A percentile compares a stretch with the other conserved stretches of the same genome.
phyloP scores from a whole-genome alignment of 176 grass and related monocot species.

The Canna indica region DNA sequence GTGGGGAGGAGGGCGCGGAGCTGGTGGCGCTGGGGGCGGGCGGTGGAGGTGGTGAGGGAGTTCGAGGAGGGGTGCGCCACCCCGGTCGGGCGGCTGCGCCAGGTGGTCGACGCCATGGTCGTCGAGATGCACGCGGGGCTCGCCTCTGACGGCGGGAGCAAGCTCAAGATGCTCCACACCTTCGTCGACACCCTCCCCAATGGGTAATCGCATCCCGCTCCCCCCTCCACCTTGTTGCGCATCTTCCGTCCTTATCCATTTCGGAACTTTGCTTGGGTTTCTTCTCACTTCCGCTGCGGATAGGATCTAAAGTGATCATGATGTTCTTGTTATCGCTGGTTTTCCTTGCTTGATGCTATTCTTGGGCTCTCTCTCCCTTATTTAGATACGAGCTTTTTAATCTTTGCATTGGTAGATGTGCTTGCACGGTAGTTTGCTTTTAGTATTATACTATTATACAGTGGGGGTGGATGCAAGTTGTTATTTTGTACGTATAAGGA shows the following conservation, averaged over 20 bases:
- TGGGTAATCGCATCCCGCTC: constrained; percentile 22
- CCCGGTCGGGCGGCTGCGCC: constrained; percentile 35
- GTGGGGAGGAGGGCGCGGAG: constrained; percentile 25
- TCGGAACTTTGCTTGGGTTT: not conserved
- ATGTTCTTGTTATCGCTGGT: not conserved
- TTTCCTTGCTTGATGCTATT: not conserved
- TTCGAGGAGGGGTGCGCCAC: constrained; percentile 55
- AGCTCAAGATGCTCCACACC: constrained; percentile 72
- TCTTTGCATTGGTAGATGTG: not conserved
- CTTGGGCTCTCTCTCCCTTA: not conserved
- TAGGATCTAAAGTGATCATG: not conserved
- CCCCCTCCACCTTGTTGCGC: not conserved
- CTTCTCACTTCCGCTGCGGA: not conserved
- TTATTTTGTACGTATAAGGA: not conserved
- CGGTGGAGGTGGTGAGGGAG: constrained; percentile 30
- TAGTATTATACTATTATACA: not conserved
- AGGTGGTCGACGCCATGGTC: constrained; percentile 47
- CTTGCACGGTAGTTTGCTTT: not conserved
- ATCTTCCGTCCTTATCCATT: not conserved
- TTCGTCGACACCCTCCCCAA: constrained; percentile 47
- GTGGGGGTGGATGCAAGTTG: not conserved
- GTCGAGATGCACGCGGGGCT: constrained; percentile 71
- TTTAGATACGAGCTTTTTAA: not conserved
- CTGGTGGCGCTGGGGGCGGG: constrained; percentile 33
- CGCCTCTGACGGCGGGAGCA: constrained; percentile 49